Evolutionary conservation across 768 basidiomycete genomes (phyloP).

Genomic region (Coprinopsis strossmayeri): DNA sequence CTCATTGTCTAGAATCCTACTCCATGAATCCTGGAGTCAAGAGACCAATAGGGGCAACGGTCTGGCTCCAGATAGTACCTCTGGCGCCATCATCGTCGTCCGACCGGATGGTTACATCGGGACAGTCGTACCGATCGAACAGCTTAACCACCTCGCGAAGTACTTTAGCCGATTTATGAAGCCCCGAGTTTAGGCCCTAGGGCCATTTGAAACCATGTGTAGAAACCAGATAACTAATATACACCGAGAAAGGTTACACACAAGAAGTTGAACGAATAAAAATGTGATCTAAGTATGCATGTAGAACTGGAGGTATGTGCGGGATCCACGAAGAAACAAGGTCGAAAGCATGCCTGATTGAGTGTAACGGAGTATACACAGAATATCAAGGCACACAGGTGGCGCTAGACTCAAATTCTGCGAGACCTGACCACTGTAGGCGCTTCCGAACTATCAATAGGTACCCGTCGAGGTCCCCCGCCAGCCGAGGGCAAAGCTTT

Average conservation of each 20-base stretch:
- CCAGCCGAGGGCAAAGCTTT: not conserved
- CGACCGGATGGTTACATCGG: constrained; percentile 67
- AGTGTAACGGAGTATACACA: too few relatives aligned
- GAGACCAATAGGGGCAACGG: constrained; percentile 34
- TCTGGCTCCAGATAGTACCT: too few relatives aligned
- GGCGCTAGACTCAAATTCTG: not conserved
- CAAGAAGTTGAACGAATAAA: too few relatives aligned
- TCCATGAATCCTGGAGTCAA: constrained; percentile 47
- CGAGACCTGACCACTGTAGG: not conserved
- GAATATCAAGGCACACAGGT: too few relatives aligned
- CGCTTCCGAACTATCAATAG: not conserved
- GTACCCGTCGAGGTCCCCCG: not conserved
- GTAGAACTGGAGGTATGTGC: too few relatives aligned
- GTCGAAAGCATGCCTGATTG: too few relatives aligned
- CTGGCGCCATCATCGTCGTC: constrained; percentile 44
- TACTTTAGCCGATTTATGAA: constrained; percentile 47
- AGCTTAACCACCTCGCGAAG: constrained; percentile 25
- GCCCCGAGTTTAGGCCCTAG: too few relatives aligned
- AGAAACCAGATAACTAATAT: too few relatives aligned
- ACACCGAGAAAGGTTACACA: too few relatives aligned
- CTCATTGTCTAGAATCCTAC: constrained; percentile 37
- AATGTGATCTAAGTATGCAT: too few relatives aligned
- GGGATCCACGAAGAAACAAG: too few relatives aligned
- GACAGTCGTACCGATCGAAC: constrained; percentile 39
- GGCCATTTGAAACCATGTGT: too few relatives aligned